Base-by-base conservation (phyloP, 129 eudicot species). In the Logfia minima region DNA sequence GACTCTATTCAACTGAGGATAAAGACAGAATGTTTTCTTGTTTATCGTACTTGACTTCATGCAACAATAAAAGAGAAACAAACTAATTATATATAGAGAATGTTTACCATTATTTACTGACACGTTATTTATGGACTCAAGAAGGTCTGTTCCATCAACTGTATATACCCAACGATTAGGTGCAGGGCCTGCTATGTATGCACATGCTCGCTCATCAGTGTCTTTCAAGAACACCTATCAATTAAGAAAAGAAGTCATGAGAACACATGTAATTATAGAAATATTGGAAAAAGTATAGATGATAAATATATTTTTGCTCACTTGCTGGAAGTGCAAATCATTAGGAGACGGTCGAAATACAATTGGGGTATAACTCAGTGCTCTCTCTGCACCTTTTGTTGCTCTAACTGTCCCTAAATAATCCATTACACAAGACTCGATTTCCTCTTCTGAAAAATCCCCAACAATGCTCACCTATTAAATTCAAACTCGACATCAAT, bases 161-260 rank as follows among this genome's bases (percentile, higher is more conserved):
- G 89, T 87, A 77, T 84, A 84, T 66, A 97, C 99, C 99, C 99
- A 95, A 32, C 99, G 92, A 66, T 91, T 95, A 22, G 99, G 99
- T 19, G 99, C 96, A 81, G 99, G 97, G 56, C 99, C 99, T 4
- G 99, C 99, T 68, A 95, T 91, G 77, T 91, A 95, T 17, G 99
- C 99, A 83, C 99, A 91, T 34, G 99, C 99, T 85, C 99, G 84
- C 89, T 95, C 99, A 81, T 95, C 99, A 32, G 99, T 95, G 77
- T 95, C 99, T 85, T 95, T 91, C 72, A 95, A 76, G 74, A 89
- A 88, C 82, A 95, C 97, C 99, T 95, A 85, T 28, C 62, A 78
- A 74, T 53, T 48, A 75, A 19, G 63, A 22, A 81, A 58, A 22
- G 63, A 71, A 23, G 39, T 21, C 10, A 72, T 48, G 66, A 77